These are phyloP conservation scores for Leccinellum albellum DNA, from an alignment of 768 basidiomycete genomes.

Conservation along the genomic window DNA sequence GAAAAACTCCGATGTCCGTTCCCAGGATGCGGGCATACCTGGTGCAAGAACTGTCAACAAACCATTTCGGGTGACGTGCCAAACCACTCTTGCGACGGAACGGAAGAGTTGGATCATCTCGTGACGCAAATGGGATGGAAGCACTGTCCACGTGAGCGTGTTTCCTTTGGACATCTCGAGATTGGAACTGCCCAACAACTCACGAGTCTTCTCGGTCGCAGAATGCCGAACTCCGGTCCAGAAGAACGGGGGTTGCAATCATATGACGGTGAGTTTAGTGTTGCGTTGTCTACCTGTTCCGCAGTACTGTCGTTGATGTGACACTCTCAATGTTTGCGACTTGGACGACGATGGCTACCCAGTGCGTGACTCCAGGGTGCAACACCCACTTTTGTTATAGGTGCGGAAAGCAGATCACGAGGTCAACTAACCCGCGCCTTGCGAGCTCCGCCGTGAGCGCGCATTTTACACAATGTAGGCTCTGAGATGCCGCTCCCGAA, in stretches of 20 bases:
- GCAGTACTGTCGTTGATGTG: not conserved
- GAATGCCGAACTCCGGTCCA: slow-evolving; percentile 47
- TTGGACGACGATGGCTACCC: not conserved
- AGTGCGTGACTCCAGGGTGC: slow-evolving; percentile 54
- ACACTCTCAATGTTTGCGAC: not conserved
- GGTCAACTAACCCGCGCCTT: slow-evolving; percentile 28
- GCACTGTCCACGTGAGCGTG: slow-evolving; percentile 50
- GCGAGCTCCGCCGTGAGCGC: slow-evolving; percentile 29
- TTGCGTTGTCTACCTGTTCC: not conserved
- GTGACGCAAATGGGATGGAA: slow-evolving; percentile 57
- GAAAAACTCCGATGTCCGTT: slow-evolving; percentile 47
- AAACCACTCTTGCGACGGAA: slow-evolving; percentile 55
- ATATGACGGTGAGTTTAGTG: slow-evolving; percentile 49
- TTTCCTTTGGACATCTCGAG: not conserved
- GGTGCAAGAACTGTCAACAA: slow-evolving; percentile 61
- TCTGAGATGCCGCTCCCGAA: slow-evolving; percentile 3
- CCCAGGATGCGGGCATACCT: slow-evolving; percentile 45
- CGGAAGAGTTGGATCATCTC: slow-evolving; percentile 47
- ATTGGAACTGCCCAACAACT: not conserved
- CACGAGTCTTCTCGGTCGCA: slow-evolving; percentile 5
- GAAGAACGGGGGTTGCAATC: slow-evolving; percentile 53
- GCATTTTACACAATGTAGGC: slow-evolving; percentile 34
- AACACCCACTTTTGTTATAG: slow-evolving; percentile 55
- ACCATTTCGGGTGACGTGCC: slow-evolving; percentile 27
- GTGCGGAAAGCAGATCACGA: slow-evolving; percentile 47